Base-by-base conservation (phyloP, 2,329 filamentous ascomycete species). In the Penicillium brevicompactum region DNA sequence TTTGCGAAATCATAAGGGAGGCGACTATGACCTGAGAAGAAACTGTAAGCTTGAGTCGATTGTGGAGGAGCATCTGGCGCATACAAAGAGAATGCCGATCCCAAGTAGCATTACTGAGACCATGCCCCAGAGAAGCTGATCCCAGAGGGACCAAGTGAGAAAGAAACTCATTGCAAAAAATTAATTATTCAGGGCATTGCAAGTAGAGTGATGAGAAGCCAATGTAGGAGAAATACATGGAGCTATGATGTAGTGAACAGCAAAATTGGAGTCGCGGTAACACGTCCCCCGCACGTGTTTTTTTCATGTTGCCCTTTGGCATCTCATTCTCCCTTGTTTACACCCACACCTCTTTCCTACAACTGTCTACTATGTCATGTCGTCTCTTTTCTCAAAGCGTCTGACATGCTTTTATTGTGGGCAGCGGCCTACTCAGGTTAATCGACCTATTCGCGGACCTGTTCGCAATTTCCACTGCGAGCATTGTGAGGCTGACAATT, bases 351-450 rank as follows among this genome's bases (percentile, higher is more conserved):
- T 21, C 18, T 21, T 31, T 43, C 24, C 53, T 45, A 46, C 34
- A 38, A n/a, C n/a, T 16, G 5, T 11, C 18, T 63, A 61, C 49
- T 56, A 64, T 64, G 68, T 63, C 45, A 79, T 79, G 76, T 73
- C 72, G 43, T 61, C 71, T 53, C 62, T 77, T 49, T 76, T 79
- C 50, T 67, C 69, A 43, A 76, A 74, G 66, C 74, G 75, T 62
- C 73, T 92, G 63, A 79, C 77, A 60, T 96, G 92, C 80, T 93
- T 95, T 79, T 95, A 93, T 74, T 96, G 92, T 74, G 88, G 89
- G 64, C 81, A 81, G 70, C 85, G 83, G 64, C 89, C 88, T 32
- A 78, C 80, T 32, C 85, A 83, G 63, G 89, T 88, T 32, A 78
- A 80, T 32, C 79, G 84, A 53, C 78, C 75, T 60, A 86, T 83